Evolutionary conservation across 1,284 basidiomycete genomes (phyloP), one percentile per base, ranked within the genome.

Genomic region (Trichosporon coremiiforme): DNA sequence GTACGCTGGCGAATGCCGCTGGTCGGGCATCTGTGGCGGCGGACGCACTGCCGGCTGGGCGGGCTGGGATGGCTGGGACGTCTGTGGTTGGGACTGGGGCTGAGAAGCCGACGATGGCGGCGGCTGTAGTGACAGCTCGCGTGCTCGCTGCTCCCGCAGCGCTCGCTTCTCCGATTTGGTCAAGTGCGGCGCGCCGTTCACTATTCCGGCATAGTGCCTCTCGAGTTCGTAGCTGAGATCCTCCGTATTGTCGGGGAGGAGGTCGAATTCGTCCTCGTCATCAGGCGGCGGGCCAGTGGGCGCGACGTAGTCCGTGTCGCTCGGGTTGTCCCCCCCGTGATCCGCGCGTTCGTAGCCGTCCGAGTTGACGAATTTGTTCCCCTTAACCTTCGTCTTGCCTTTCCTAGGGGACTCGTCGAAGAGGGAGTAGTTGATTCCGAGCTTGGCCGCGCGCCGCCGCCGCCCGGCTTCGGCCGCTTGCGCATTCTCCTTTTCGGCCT

Each of bases 161-260:
- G 57, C 25, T 7, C 57, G 31, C 57, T 60, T 60, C 57, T 60
- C 57, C 13, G 57, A 29, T 20, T 60, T 60, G 6, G 57, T 60
- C 20, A 60, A 25, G 57, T 60, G 57, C 8, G 57, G 57, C 12
- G 29, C 22, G 29, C 57, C 57, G 57, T 33, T 47, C 17, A 47
- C 64, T 1, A 60, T 60, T 9, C 57, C 57, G 17, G 57, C 57
- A 20, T 60, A 60, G 29, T 68, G 17, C 35, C 25, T 8, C 29
- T 60, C 57, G 31, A 60, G 57, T 15, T 57, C 60, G 31, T 60
- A 22, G 25, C 22, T 41, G 55, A 71, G 70, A 17, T 72, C 71
- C 8, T 64, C 62, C 8, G 66, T 36, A 31, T 60, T 53, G 4
- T 63, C 66, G 1, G 68, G 66, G 0, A 50, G 60, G 3, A 63